A percentile compares a stretch with the other conserved stretches of the same genome.
phyloP scores from a whole-genome alignment of 257 asterid genomes.

The Cynanchum wilfordii region DNA sequence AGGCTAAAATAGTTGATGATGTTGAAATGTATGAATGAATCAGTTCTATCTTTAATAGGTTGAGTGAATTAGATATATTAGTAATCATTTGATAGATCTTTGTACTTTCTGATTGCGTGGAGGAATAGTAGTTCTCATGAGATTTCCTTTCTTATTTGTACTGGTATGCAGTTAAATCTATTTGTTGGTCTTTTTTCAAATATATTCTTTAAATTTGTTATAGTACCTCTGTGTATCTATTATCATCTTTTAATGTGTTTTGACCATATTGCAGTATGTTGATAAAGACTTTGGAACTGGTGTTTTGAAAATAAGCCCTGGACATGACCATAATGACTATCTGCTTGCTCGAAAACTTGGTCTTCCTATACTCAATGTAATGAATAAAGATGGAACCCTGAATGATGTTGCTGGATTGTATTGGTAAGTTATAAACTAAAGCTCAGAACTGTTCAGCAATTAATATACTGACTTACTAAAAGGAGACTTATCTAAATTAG shows the following conservation, averaged over 20 bases:
- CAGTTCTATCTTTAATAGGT: neutral
- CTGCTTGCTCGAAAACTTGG: slow-evolving; percentile 99
- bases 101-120: neutral
- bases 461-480: neutral
- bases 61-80: neutral
- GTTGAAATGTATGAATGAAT: neutral
- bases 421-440: slow-evolving; percentile 42
- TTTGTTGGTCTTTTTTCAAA: neutral
- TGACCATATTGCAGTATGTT: slow-evolving; percentile 56
- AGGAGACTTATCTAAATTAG: neutral
- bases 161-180: neutral
- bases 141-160: neutral
- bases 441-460: slow-evolving; percentile 11
- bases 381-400: slow-evolving; percentile 96
- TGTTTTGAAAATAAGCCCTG: slow-evolving; percentile 97
- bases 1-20: neutral
- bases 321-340: slow-evolving; percentile 98
- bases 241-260: slow-evolving; percentile 4
- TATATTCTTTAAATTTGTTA: slow-evolving; percentile 1
- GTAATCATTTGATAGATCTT: neutral
- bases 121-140: neutral
- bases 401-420: slow-evolving; percentile 91
- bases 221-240: neutral
- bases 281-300: slow-evolving; percentile 99
- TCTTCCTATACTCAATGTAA: slow-evolving; percentile 94